phyloP scores from a whole-genome alignment of 805 yeast species.

The Teunomyces gatunensis region DNA sequence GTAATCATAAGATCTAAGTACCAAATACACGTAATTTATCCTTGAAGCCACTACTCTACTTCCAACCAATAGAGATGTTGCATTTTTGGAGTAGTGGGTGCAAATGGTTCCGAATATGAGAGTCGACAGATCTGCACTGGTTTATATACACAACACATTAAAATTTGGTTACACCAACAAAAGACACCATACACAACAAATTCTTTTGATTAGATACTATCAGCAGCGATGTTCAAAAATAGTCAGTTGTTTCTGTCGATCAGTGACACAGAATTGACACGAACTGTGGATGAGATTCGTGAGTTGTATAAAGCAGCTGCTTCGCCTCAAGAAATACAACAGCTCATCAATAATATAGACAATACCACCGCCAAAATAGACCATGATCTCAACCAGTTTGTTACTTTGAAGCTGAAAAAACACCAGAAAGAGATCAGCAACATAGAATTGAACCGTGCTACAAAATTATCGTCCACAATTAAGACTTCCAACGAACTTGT shows the following conservation, averaged over 20 bases:
- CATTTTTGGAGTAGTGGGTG: no score
- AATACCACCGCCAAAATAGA: conserved; percentile 21
- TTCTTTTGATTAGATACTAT: background rate
- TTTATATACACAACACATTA: background rate
- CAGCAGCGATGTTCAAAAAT: conserved; percentile 1
- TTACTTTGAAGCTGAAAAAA: conserved; percentile 22
- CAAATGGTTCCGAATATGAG: no score
- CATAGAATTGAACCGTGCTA: conserved; percentile 57
- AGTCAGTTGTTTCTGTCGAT: conserved; percentile 2
- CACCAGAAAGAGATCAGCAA: conserved; percentile 40
- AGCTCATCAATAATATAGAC: conserved; percentile 28
- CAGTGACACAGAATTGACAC: background rate
- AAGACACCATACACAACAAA: background rate
- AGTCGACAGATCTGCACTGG: background rate
- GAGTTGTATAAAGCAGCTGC: conserved; percentile 15
- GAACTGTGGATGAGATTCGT: background rate
- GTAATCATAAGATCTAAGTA: no score
- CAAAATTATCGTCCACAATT: conserved; percentile 58
- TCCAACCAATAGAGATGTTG: no score
- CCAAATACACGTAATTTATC: no score
- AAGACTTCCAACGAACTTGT: conserved; percentile 55
- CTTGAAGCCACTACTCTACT: no score
- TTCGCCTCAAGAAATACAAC: conserved; percentile 27
- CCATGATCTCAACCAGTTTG: conserved; percentile 23
- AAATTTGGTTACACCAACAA: background rate